Conservation (phyloP, 306 rosid genomes). For the Vigna mungo region DNA sequence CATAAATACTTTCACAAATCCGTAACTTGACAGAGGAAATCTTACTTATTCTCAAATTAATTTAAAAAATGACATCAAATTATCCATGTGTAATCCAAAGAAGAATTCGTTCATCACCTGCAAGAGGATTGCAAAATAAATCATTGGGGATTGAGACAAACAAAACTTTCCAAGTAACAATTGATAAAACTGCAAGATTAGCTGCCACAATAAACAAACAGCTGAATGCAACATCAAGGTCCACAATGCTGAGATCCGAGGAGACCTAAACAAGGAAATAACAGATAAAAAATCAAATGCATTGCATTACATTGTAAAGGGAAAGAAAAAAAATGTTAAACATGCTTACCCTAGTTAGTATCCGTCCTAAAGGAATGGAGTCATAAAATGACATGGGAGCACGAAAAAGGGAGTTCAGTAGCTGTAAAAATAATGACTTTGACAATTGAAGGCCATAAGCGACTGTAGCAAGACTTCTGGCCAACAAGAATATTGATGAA, state of each 20-base stretch:
- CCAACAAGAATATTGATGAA: conserved; percentile 59
- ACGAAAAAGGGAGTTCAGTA: conserved; percentile 73
- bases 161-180: conserved; percentile 90
- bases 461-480: conserved; percentile 59
- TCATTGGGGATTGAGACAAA: conserved; percentile 81
- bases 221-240: conserved; percentile 73
- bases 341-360: conserved; percentile 82
- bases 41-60: neutral
- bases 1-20: too few relatives aligned
- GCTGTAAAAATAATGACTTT: conserved; percentile 73
- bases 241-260: conserved; percentile 83
- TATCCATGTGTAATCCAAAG: neutral
- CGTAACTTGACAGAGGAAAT: too few relatives aligned
- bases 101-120: conserved; percentile 61
- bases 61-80: neutral
- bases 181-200: conserved; percentile 76
- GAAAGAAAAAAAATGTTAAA: neutral
- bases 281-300: conserved; percentile 5
- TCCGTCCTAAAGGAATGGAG: conserved; percentile 94
- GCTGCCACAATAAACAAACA: conserved; percentile 65
- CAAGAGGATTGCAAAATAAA: conserved; percentile 64
- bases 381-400: conserved; percentile 94
- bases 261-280: conserved; percentile 64
- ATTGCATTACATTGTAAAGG: conserved; percentile 11
- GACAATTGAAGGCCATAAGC: conserved; percentile 75